These are phyloP conservation scores for Sonneratia caseolaris DNA, from an alignment of 345 rosid species.

Conservation along the genomic window DNA sequence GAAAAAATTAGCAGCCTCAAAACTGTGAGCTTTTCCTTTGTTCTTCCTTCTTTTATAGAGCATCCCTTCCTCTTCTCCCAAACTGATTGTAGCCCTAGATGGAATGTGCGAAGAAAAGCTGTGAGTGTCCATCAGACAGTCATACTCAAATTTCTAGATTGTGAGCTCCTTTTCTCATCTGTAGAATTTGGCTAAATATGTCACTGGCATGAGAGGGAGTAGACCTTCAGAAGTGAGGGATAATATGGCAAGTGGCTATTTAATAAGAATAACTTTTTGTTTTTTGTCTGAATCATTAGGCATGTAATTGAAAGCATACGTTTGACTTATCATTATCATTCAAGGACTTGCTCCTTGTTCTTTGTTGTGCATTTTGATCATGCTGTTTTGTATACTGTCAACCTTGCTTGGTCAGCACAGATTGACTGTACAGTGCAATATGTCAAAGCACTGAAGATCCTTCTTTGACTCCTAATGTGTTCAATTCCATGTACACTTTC, in stretches of 20 bases:
- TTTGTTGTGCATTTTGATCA: not conserved
- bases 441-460: not conserved
- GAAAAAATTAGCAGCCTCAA: constrained; percentile 97
- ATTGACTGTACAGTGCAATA: not conserved
- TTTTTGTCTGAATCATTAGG: not conserved
- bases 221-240: not conserved
- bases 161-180: not conserved
- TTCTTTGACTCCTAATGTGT: not conserved
- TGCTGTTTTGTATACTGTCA: not conserved
- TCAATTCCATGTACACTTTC: constrained; percentile 11
- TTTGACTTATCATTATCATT: not conserved
- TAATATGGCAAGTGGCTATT: not conserved
- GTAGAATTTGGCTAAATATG: not conserved
- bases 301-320: not conserved
- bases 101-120: not conserved
- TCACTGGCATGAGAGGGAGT: not conserved
- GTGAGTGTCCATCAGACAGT: not conserved
- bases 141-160: not conserved
- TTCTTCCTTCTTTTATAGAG: not conserved
- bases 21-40: constrained; percentile 46
- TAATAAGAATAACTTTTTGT: not conserved
- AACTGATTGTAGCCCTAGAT: not conserved
- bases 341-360: not conserved
- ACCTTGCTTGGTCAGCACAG: not conserved
- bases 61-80: not conserved